A percentile compares a stretch with the other conserved stretches of the same genome.
phyloP scores from a whole-genome alignment of 495 filamentous ascomycete genomes.

The Neurospora intermedia region DNA sequence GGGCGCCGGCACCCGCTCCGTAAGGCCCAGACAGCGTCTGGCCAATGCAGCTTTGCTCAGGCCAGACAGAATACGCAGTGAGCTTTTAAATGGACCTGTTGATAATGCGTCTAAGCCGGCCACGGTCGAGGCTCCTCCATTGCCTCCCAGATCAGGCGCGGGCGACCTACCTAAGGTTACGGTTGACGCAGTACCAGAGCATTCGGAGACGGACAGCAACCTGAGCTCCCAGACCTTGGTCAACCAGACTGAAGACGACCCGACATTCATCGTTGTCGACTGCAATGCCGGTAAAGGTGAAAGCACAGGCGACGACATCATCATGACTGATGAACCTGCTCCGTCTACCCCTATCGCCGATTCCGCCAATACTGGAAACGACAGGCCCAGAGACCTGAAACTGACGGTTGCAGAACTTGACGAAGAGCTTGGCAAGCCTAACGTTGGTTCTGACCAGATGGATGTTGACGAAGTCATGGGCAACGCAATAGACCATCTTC shows the following conservation, averaged over 20 bases:
- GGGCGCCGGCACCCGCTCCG: constrained; percentile 37
- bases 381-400: constrained; percentile 16
- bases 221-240: constrained; percentile 38
- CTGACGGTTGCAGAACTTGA: constrained; percentile 31
- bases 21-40: constrained; percentile 67
- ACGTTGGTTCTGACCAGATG: constrained; percentile 50
- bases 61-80: constrained; percentile 13
- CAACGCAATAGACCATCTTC: constrained; percentile 79
- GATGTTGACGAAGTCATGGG: constrained; percentile 94
- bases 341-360: background rate
- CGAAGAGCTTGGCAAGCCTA: constrained; percentile 30
- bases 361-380: background rate
- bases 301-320: constrained; percentile 1
- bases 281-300: background rate
- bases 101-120: background rate
- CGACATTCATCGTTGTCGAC: constrained; percentile 6
- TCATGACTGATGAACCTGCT: constrained; percentile 10
- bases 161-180: constrained; percentile 6
- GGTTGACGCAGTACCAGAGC: constrained; percentile 9
- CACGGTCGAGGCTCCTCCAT: constrained; percentile 8
- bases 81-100: constrained; percentile 1
- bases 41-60: constrained; percentile 57
- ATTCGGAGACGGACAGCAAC: constrained; percentile 23
- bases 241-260: constrained; percentile 21
- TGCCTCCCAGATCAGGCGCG: constrained; percentile 18